Base-by-base conservation (phyloP, 192 early-diverging fungal genomes). In the Cetraspora pellucida region DNA sequence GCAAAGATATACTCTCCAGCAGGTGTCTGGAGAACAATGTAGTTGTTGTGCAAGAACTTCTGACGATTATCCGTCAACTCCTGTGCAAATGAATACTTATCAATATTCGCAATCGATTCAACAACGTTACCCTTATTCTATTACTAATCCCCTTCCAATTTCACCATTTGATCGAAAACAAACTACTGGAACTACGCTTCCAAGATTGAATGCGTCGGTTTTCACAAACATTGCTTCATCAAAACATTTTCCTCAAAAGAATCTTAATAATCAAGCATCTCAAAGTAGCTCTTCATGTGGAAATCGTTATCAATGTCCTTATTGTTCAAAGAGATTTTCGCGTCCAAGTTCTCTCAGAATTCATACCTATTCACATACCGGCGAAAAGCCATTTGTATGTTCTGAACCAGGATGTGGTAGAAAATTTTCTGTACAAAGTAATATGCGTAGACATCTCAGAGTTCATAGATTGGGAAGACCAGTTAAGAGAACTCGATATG, bases 321-420 rank as follows among this genome's bases (percentile, higher is more conserved):
- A 80, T 28, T 94, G 93, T 55, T 46, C 77, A 43, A 94, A 93
- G 46, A 75, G 72, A 23, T 94, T 94, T 71, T 86, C 90, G 3
- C 85, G 93, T 25, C 93, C 93, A 0, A 90, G 89, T 9, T 89
- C 91, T 0, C 74, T 92, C 2, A 79, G 86, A 4, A 91, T 90
- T n/a, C 93, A 93, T 73, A 89, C 87, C 23, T 87, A 87, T 72
- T 90, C 91, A 2, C 93, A 94, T 58, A 93, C 93, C 3, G 92
- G 92, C 1, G 92, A 94, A 75, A 90, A 90, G 54, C 93, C 93
- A 0, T 87, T 90, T 78, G 81, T 86, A 31, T 94, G 93, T 68
- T 72, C 77, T 2, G 85, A 85, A 63, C 84, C 84, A 44, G 87
- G 90, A 5, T 94, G 93, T 78, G 85, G 83, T 13, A 87, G 90